A percentile compares a stretch with the other conserved stretches of the same genome.
These are phyloP conservation scores for Mycena maculata DNA, from an alignment of 768 basidiomycete genomes.

Conservation along the genomic window DNA sequence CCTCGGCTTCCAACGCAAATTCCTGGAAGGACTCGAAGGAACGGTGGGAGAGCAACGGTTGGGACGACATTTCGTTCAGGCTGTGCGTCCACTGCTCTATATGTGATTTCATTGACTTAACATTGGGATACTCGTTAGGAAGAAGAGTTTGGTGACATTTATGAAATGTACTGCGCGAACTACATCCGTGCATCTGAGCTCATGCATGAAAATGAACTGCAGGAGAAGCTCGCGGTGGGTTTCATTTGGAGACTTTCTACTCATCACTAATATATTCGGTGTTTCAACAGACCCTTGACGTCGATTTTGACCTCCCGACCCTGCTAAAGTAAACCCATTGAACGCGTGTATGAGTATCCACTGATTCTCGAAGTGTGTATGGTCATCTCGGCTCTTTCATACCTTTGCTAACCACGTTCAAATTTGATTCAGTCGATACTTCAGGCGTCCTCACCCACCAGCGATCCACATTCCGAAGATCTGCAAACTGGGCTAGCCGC, in stretches of 20 bases:
- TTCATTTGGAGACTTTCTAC: no score
- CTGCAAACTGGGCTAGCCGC: slow-evolving; percentile 87
- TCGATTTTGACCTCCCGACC: slow-evolving; percentile 85
- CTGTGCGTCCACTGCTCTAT: no score
- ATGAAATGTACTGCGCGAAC: slow-evolving; percentile 97
- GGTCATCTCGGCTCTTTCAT: neutral
- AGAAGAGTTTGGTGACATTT: slow-evolving; percentile 85
- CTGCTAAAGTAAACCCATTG: slow-evolving; percentile 98
- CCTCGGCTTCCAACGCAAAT: slow-evolving; percentile 94
- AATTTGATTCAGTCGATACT: slow-evolving; percentile 72
- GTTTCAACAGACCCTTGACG: slow-evolving; percentile 79
- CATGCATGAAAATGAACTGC: neutral
- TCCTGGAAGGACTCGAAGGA: slow-evolving; percentile 88
- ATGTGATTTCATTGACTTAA: no score
- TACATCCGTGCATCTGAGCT: slow-evolving; percentile 89
- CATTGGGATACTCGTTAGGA: no score
- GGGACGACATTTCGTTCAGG: slow-evolving; percentile 77
- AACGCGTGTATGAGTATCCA: slow-evolving; percentile 97
- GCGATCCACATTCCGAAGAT: slow-evolving; percentile 80
- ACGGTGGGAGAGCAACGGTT: slow-evolving; percentile 88
- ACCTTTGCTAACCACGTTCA: neutral
- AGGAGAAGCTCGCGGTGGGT: no score
- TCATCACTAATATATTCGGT: no score
- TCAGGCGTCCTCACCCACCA: slow-evolving; percentile 69
- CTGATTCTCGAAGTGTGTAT: slow-evolving; percentile 84